Conservation (phyloP, 345 rosid genomes). For the Erodium maritimum region DNA sequence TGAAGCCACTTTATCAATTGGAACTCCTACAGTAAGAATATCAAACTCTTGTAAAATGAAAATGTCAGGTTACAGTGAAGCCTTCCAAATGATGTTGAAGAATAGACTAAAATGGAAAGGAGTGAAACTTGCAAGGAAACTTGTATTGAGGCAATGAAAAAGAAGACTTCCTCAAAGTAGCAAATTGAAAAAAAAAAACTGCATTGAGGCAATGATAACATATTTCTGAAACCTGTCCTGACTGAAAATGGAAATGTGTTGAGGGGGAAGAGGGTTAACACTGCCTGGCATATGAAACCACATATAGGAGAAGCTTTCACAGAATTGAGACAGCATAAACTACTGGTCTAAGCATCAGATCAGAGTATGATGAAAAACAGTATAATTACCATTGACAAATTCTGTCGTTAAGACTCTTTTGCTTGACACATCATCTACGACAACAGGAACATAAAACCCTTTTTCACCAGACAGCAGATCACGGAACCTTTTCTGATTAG, state of each 20-base stretch:
- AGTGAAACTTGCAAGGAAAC: too few relatives aligned
- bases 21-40: slow-evolving; percentile 43
- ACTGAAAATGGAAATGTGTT: not conserved
- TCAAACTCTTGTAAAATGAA: slow-evolving; percentile 6
- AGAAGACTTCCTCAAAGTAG: not conserved
- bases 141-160: too few relatives aligned
- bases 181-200: not conserved
- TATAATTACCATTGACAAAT: slow-evolving; percentile 59
- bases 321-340: not conserved
- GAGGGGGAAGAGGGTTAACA: not conserved
- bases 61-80: not conserved
- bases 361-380: not conserved
- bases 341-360: not conserved
- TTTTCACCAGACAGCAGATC: slow-evolving; percentile 36
- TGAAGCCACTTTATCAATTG: slow-evolving; percentile 78
- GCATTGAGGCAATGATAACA: not conserved
- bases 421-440: slow-evolving; percentile 64
- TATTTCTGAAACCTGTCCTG: not conserved
- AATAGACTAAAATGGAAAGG: not conserved
- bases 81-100: not conserved
- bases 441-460: slow-evolving; percentile 74
- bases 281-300: too few relatives aligned
- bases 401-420: slow-evolving; percentile 74
- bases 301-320: not conserved
- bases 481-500: slow-evolving; percentile 67